A percentile compares a stretch with the other conserved stretches of the same genome.
Conservation (phyloP, 352 stramenopile species). For the Pythium sp. region DNA sequence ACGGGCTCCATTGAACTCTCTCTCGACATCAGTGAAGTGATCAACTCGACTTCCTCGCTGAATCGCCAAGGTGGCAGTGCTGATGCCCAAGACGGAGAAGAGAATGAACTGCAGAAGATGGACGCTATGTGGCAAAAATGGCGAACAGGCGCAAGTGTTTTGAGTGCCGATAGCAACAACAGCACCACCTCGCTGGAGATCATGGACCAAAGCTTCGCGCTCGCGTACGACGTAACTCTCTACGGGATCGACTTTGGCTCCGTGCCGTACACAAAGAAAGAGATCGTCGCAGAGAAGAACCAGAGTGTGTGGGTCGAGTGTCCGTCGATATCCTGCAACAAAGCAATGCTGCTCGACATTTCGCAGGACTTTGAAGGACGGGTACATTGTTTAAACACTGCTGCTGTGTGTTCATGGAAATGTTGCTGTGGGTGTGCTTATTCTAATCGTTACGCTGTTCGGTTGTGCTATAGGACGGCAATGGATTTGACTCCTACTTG, state of each 20-base stretch:
- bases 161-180: background rate
- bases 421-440: background rate
- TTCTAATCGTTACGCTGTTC: background rate
- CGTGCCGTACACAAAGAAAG: slow-evolving; percentile 36
- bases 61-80: background rate
- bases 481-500: slow-evolving; percentile 62
- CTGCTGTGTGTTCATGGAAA: background rate
- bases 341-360: slow-evolving; percentile 61
- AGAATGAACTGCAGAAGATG: slow-evolving; percentile 28
- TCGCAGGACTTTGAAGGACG: slow-evolving; percentile 61
- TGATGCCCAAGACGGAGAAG: slow-evolving; percentile 5
- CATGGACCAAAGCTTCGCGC: slow-evolving; percentile 48
- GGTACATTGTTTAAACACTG: slow-evolving; percentile 21
- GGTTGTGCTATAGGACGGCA: slow-evolving; percentile 40
- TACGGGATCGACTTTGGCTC: slow-evolving; percentile 58
- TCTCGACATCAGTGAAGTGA: slow-evolving; percentile 41
- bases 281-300: slow-evolving; percentile 60
- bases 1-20: slow-evolving; percentile 61
- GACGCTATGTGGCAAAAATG: slow-evolving; percentile 24
- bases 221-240: slow-evolving; percentile 66
- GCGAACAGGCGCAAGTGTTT: slow-evolving; percentile 16
- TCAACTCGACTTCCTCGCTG: slow-evolving; percentile 34
- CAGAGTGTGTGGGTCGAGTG: slow-evolving; percentile 80
- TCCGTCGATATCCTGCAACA: slow-evolving; percentile 38
- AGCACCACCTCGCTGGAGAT: slow-evolving; percentile 18